Evolutionary conservation across 2,329 filamentous ascomycete genomes (phyloP).

Genomic region (Phialemonium atrogriseum): DNA sequence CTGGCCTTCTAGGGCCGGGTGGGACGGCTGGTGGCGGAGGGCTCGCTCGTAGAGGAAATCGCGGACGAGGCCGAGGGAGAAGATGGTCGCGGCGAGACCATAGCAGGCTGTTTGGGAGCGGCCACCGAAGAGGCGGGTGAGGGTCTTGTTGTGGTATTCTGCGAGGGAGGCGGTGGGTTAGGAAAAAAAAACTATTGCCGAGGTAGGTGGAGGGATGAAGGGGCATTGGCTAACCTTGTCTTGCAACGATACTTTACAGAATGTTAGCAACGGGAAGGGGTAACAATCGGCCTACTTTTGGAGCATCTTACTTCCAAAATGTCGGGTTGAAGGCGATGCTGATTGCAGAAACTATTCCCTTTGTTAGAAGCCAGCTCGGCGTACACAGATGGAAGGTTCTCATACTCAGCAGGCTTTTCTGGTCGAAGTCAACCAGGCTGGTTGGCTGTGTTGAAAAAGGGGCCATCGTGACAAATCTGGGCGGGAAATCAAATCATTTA

Average conservation of each 20-base stretch:
- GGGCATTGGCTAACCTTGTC: slow-evolving; percentile 55
- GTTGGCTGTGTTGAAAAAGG: slow-evolving; percentile 5
- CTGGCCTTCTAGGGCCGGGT: slow-evolving; percentile 60
- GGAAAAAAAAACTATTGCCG: slow-evolving; percentile 7
- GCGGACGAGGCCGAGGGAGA: slow-evolving; percentile 81
- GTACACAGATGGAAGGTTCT: slow-evolving; percentile 9
- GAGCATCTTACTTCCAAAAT: slow-evolving; percentile 88
- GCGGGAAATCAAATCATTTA: too few species aligned
- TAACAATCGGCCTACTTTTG: slow-evolving; percentile 3
- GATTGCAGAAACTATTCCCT: slow-evolving; percentile 59
- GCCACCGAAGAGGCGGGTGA: slow-evolving; percentile 80
- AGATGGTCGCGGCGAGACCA: slow-evolving; percentile 79
- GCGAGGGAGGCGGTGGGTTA: slow-evolving; percentile 13
- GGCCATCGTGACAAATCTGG: too few species aligned
- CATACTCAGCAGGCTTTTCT: slow-evolving; percentile 60
- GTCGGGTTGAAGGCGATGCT: slow-evolving; percentile 92
- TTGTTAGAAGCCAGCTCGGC: slow-evolving; percentile 10
- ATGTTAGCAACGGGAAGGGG: slow-evolving; percentile 22
- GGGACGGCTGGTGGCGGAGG: slow-evolving; percentile 65
- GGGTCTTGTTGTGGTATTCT: slow-evolving; percentile 88
- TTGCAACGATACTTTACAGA: slow-evolving; percentile 62
- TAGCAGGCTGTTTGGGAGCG: slow-evolving; percentile 79
- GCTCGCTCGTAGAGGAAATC: slow-evolving; percentile 83
- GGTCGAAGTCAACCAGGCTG: slow-evolving; percentile 54
- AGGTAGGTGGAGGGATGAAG: slow-evolving; percentile 7